Percentiles rank a stretch among this genome's conserved stretches.
Conservation (phyloP, 352 stramenopile species). For the Phytopythium cucurbitacearum region DNA sequence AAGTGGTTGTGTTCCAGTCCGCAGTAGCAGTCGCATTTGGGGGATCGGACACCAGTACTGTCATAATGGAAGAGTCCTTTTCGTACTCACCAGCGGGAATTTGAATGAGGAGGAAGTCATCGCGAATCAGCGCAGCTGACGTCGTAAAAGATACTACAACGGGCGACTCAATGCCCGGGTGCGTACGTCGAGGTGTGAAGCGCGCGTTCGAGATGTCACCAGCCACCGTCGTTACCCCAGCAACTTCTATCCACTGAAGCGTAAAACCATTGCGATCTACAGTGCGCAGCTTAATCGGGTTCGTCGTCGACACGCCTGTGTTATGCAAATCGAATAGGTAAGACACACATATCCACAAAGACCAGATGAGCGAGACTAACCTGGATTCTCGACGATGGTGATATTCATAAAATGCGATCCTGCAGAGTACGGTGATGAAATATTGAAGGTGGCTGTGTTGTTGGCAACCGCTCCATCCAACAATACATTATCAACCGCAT, state of each 20-base stretch:
- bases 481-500: slow-evolving; percentile 2
- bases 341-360: too few relatives aligned
- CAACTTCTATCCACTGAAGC: slow-evolving; percentile 22
- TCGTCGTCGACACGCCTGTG: slow-evolving; percentile 29
- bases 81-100: slow-evolving; percentile 38
- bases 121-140: slow-evolving; percentile 29
- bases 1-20: slow-evolving; percentile 25
- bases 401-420: slow-evolving; percentile 17
- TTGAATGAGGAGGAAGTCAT: slow-evolving; percentile 35
- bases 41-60: slow-evolving; percentile 17
- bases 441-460: slow-evolving; percentile 10
- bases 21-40: slow-evolving; percentile 21
- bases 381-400: slow-evolving; percentile 29
- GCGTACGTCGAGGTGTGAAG: slow-evolving; percentile 23
- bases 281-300: slow-evolving; percentile 28
- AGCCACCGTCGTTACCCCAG: slow-evolving; percentile 23
- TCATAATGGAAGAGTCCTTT: slow-evolving; percentile 15
- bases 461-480: slow-evolving; percentile 9
- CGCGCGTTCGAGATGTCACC: slow-evolving; percentile 29
- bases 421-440: slow-evolving; percentile 5
- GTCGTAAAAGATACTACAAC: slow-evolving; percentile 45
- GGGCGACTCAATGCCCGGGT: slow-evolving; percentile 40
- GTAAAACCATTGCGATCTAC: slow-evolving; percentile 27
- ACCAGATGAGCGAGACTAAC: slow-evolving; percentile 4
- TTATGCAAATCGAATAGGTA: not conserved